Evolutionary conservation across 1,284 basidiomycete genomes (phyloP).

Genomic region (Rhodotorula glutinis): DNA sequence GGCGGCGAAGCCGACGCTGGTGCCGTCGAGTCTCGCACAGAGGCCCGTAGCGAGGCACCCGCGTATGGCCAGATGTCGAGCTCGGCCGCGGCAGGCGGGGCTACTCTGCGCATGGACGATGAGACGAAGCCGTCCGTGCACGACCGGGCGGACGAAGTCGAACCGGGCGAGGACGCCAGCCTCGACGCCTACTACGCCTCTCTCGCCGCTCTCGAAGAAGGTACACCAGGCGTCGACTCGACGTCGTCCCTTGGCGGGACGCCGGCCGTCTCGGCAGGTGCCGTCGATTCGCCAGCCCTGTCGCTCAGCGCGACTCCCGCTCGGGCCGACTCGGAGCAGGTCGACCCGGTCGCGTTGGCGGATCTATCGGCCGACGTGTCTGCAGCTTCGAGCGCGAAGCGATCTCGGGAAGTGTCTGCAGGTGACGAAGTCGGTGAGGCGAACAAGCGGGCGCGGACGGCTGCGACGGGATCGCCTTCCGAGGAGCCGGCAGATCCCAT

Average conservation of each 20-base stretch:
- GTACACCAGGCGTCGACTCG: not conserved
- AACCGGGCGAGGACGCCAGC: conserved; percentile 16
- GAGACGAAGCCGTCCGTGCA: not conserved
- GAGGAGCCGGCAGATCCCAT: too few relatives aligned
- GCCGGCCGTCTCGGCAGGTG: not conserved
- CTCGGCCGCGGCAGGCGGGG: conserved; percentile 9
- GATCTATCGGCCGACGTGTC: not conserved
- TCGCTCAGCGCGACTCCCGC: not conserved
- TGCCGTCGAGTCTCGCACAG: not conserved
- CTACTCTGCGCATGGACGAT: conserved; percentile 20
- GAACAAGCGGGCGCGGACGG: too few relatives aligned
- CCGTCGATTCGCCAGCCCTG: not conserved
- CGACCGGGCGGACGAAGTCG: not conserved
- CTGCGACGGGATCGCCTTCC: too few relatives aligned
- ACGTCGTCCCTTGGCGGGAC: not conserved
- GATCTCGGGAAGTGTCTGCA: too few relatives aligned
- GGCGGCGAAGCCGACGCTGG: conserved; percentile 17
- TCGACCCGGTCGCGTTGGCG: not conserved
- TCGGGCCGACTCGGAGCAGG: conserved; percentile 5
- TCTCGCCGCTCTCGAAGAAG: conserved; percentile 15
- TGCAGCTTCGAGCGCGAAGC: too few relatives aligned
- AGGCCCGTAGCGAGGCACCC: conserved; percentile 37
- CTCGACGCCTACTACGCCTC: conserved; percentile 43
- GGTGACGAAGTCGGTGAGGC: too few relatives aligned
- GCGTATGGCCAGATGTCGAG: not conserved